A percentile compares a stretch with the other conserved stretches of the same genome.
Evolutionary conservation across 306 rosid species (phyloP).

Genomic region (Quercus bicolor): DNA sequence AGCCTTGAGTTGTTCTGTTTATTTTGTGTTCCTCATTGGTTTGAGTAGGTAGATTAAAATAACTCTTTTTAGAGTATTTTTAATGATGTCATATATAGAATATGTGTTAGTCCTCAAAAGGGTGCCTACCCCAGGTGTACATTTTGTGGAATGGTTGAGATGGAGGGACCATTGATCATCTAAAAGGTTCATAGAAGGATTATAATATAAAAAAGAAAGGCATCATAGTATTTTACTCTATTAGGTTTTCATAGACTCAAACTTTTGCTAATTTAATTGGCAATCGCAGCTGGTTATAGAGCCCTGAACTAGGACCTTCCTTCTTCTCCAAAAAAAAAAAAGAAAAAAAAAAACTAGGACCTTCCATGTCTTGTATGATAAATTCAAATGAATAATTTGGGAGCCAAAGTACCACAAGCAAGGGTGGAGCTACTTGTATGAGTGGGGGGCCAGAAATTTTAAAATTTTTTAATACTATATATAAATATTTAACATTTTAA

Average conservation of each 20-base stretch:
- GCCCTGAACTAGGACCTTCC: no score
- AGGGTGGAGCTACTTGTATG: no score
- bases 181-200: not conserved
- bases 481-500: no score
- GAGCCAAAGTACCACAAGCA: no score
- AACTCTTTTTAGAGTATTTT: not conserved
- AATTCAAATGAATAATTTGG: no score
- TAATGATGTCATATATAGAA: not conserved
- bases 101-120: not conserved
- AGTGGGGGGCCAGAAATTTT: no score
- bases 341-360: no score
- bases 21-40: slow-evolving; percentile 12
- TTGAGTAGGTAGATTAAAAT: slow-evolving; percentile 17
- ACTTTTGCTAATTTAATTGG: not conserved
- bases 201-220: not conserved
- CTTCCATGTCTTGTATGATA: no score
- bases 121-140: not conserved
- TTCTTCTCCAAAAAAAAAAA: no score
- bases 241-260: not conserved
- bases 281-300: not conserved
- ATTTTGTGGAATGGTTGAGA: not conserved
- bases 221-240: not conserved
- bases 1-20: slow-evolving; percentile 6
- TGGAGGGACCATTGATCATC: not conserved
- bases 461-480: no score